Base-by-base conservation (phyloP, 441 rosid genomes). In the Corymbia citriodora region DNA sequence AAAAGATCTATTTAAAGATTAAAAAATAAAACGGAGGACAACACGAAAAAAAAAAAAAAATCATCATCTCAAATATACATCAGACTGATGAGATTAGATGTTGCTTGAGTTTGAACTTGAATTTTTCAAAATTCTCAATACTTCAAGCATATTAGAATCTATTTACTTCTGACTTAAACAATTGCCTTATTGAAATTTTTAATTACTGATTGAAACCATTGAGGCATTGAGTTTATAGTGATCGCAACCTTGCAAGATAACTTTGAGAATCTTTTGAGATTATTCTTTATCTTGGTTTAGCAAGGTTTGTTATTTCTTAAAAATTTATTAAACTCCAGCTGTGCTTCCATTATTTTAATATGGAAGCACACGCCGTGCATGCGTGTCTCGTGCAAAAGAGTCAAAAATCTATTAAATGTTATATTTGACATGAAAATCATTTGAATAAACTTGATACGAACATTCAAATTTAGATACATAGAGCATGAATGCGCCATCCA, bases 281-380 rank as follows among this genome's bases (percentile, higher is more conserved):
- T 65, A 65, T 15, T 15, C 2, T 54, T n/a, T 65, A 65, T 15
- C 36, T 65, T n/a, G 40, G 74, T 21, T 16, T n/a, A n/a, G 5
- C 0, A 2, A 16, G 10, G 19, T 65, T 65, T n/a, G 16, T 15
- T n/a, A 7, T 68, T 65, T n/a, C n/a, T 1, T 0, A n/a, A n/a
- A 65, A n/a, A 65, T 8, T 68, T n/a, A 31, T n/a, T 9, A 8
- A n/a, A 2, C 33, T 68, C 16, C 74, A 11, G 83, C 21, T 11
- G 50, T 11, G 83, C 49, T 40, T 72, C 49, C 49, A 36, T 9
- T 5, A 40, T 40, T 65, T 65, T 21, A 40, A 74, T 68, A 10
- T 6, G 82, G 82, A 72, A 19, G 82, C 82, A 72, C 25, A 36
- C 49, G 50, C 10, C 49, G 82, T 72, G 82, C 82, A 6, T 6